Conservation (phyloP, 768 basidiomycete species). For the Cyathus striatus region DNA sequence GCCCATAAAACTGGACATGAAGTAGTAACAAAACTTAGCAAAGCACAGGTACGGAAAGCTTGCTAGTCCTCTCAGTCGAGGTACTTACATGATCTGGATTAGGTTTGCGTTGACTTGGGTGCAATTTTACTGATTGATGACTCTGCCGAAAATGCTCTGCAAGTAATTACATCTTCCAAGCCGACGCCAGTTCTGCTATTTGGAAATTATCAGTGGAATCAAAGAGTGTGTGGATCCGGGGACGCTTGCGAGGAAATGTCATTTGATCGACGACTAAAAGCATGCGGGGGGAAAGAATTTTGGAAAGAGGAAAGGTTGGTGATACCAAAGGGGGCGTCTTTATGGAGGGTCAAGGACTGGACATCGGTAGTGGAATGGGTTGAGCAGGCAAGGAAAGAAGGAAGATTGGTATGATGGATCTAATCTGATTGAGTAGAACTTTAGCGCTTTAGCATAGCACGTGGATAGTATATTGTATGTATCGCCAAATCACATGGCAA, state of each 20-base stretch:
- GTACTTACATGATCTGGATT: neutral
- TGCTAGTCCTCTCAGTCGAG: neutral
- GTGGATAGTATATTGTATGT: too few species aligned
- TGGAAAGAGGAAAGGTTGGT: constrained; percentile 50
- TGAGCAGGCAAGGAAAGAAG: constrained; percentile 19
- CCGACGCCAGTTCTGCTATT: constrained; percentile 65
- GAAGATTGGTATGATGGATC: constrained; percentile 15
- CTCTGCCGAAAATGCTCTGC: constrained; percentile 71
- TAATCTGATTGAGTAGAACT: too few species aligned
- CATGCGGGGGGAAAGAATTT: constrained; percentile 44
- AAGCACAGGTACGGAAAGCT: constrained; percentile 52
- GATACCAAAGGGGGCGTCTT: constrained; percentile 42
- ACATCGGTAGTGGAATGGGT: constrained; percentile 48
- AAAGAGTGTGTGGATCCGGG: constrained; percentile 41
- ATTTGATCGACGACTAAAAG: constrained; percentile 44
- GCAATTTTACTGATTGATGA: constrained; percentile 75
- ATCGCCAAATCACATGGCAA: too few species aligned
- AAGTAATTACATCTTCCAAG: constrained; percentile 43
- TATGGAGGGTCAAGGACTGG: constrained; percentile 63
- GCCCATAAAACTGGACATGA: constrained; percentile 38
- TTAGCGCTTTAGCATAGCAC: too few species aligned
- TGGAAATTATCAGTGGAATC: constrained; percentile 75
- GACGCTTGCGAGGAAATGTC: constrained; percentile 48
- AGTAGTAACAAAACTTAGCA: constrained; percentile 54
- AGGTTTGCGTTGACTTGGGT: constrained; percentile 62